A percentile compares a stretch with the other conserved stretches of the same genome.
phyloP scores from a whole-genome alignment of 75 land plant species.

The Chamaecyparis obtusa region DNA sequence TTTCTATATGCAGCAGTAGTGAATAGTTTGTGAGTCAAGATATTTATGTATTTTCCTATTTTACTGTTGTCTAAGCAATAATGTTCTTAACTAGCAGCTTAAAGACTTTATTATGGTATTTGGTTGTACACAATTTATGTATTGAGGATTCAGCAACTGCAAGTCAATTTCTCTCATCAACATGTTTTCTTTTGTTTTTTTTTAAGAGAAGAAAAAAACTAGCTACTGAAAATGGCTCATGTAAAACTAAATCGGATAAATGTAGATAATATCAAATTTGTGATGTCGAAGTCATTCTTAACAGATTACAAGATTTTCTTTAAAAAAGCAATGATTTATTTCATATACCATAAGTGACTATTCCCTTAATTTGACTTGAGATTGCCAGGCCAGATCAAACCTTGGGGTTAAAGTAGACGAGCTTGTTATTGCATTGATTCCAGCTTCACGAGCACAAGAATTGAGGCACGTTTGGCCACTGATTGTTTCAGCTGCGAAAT shows the following conservation, averaged over 20 bases:
- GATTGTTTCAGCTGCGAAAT: slow-evolving; percentile 27
- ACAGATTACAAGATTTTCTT: not conserved
- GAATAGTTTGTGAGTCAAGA: not conserved
- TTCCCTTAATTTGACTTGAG: not conserved
- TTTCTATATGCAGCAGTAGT: too few species aligned
- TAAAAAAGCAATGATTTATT: not conserved
- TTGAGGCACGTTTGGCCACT: slow-evolving; percentile 28
- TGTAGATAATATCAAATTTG: not conserved
- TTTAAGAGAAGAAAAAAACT: not conserved
- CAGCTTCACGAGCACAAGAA: slow-evolving; percentile 31
- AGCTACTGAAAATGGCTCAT: not conserved
- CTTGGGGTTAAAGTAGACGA: slow-evolving; percentile 24
- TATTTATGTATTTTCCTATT: not conserved
- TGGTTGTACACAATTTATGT: not conserved
- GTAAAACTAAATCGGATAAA: not conserved
- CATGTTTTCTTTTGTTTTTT: not conserved
- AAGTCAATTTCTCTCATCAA: not conserved
- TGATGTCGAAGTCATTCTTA: not conserved
- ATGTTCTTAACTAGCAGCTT: not conserved
- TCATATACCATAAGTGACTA: not conserved
- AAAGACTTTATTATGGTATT: not conserved
- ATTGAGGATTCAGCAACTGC: not conserved
- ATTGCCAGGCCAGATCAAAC: slow-evolving; percentile 18
- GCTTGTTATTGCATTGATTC: slow-evolving; percentile 22
- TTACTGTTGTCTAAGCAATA: not conserved